Percentiles rank a stretch among this genome's conserved stretches.
These are phyloP conservation scores for Diplotaxis tenuifolia DNA, from an alignment of 345 rosid genomes.

Conservation along the genomic window DNA sequence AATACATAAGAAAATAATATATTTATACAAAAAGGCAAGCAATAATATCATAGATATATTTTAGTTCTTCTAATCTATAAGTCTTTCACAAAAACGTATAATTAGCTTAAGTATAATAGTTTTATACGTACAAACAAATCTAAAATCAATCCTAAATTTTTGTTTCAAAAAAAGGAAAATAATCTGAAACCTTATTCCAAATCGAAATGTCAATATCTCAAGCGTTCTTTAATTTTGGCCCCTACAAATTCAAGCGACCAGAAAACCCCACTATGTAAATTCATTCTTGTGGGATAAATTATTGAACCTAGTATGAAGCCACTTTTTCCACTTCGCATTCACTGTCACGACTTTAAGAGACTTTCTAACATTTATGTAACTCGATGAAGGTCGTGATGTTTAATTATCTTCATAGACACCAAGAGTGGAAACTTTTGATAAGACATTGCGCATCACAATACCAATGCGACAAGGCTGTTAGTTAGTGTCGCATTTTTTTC, in stretches of 20 bases:
- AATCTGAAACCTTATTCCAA: not conserved
- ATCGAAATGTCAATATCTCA: constrained; percentile 3
- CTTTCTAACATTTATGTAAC: constrained; percentile 1
- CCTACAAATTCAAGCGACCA: constrained; percentile 27
- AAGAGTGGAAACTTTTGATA: constrained; percentile 5
- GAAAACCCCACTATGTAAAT: constrained; percentile 25
- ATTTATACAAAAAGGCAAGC: no score
- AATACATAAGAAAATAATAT: no score
- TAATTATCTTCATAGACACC: not conserved
- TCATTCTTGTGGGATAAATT: constrained; percentile 12
- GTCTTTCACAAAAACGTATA: not conserved
- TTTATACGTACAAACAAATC: not conserved
- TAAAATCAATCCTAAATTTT: not conserved
- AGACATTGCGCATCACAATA: not conserved
- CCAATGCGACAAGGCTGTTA: constrained; percentile 5
- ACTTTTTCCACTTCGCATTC: constrained; percentile 24
- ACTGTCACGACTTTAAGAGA: constrained; percentile 12
- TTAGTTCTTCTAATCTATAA: no score
- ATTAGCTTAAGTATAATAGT: not conserved
- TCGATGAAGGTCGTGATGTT: constrained; percentile 1
- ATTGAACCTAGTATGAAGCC: constrained; percentile 14
- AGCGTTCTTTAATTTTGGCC: constrained; percentile 16
- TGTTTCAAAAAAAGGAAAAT: no score
- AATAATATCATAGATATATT: no score
- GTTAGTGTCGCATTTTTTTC: not conserved